Evolutionary conservation across 345 rosid genomes (phyloP).

Genomic region (Murraya koenigii): DNA sequence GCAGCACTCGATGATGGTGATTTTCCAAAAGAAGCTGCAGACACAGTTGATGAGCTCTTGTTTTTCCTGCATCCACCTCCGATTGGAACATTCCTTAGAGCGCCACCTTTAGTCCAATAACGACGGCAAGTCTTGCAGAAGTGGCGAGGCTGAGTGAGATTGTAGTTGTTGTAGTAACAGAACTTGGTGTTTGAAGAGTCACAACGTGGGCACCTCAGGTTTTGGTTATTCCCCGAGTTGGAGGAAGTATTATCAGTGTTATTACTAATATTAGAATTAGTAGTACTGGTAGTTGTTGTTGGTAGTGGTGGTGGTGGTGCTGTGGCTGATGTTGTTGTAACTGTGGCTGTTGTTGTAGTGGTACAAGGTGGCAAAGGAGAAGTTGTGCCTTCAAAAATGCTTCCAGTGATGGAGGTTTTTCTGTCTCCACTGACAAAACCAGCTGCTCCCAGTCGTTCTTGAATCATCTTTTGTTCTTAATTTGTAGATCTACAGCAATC

Average conservation of each 20-base stretch:
- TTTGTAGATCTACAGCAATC: conserved; percentile 57
- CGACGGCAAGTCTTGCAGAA: conserved; percentile 91
- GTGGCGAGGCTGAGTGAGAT: conserved; percentile 83
- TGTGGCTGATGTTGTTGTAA: conserved; percentile 19
- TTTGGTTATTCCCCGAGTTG: conserved; percentile 28
- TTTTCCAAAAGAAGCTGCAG: conserved; percentile 36
- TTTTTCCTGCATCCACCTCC: conserved; percentile 79
- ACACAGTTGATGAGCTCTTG: conserved; percentile 37
- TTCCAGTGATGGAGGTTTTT: conserved; percentile 36
- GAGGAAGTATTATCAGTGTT: conserved; percentile 20
- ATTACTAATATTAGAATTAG: conserved; percentile 14
- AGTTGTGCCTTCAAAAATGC: conserved; percentile 43
- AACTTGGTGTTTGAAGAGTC: conserved; percentile 77
- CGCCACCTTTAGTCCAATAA: conserved; percentile 84
- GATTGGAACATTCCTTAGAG: conserved; percentile 67
- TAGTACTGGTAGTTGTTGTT: conserved; percentile 9
- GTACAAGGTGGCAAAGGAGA: conserved; percentile 27
- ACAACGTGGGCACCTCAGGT: conserved; percentile 68
- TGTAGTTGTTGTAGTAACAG: conserved; percentile 82
- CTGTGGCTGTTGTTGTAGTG: conserved; percentile 27
- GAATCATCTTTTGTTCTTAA: conserved; percentile 54
- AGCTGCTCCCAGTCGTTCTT: conserved; percentile 58
- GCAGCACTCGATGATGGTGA: conserved; percentile 17
- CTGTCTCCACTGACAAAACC: conserved; percentile 43
- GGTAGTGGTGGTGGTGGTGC: conserved; percentile 26